Percentiles rank a stretch among this genome's conserved stretches.
Evolutionary conservation across 2,329 filamentous ascomycete genomes (phyloP).

Genomic region (Cladosporium sp.): DNA sequence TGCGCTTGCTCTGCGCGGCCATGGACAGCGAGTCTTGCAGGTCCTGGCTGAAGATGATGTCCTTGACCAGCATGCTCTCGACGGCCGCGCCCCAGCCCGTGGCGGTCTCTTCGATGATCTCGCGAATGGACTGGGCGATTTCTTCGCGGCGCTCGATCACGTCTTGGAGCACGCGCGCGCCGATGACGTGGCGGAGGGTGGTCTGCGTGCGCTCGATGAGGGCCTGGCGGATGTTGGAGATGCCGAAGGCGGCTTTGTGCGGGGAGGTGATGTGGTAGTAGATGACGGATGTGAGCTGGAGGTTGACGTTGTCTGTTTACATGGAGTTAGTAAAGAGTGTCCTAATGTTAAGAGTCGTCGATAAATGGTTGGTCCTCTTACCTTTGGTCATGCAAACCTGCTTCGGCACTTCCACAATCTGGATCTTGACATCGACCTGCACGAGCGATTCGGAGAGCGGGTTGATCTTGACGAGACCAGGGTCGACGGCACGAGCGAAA

Average conservation of each 20-base stretch:
- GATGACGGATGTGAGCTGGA: slow-evolving; percentile 93
- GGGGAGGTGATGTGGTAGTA: slow-evolving; percentile 97
- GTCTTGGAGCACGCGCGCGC: slow-evolving; percentile 91
- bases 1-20: slow-evolving; percentile 97
- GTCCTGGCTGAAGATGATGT: slow-evolving; percentile 95
- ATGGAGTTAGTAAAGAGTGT: neutral
- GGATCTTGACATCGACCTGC: slow-evolving; percentile 98
- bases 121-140: slow-evolving; percentile 88
- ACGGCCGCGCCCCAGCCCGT: slow-evolving; percentile 92
- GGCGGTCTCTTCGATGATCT: slow-evolving; percentile 97
- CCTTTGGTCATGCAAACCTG: slow-evolving; percentile 97
- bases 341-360: too few species aligned
- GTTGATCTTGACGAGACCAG: slow-evolving; percentile 96
- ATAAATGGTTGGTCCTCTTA: neutral
- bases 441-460: slow-evolving; percentile 86
- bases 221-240: slow-evolving; percentile 91
- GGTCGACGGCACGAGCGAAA: slow-evolving; percentile 94
- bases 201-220: slow-evolving; percentile 97
- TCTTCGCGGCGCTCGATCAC: slow-evolving; percentile 98
- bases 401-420: slow-evolving; percentile 93
- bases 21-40: slow-evolving; percentile 95
- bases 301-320: slow-evolving; percentile 77
- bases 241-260: slow-evolving; percentile 96
- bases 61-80: slow-evolving; percentile 98
- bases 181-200: slow-evolving; percentile 93